Base-by-base conservation (phyloP, 345 rosid genomes). In the Hevea brasiliensis region DNA sequence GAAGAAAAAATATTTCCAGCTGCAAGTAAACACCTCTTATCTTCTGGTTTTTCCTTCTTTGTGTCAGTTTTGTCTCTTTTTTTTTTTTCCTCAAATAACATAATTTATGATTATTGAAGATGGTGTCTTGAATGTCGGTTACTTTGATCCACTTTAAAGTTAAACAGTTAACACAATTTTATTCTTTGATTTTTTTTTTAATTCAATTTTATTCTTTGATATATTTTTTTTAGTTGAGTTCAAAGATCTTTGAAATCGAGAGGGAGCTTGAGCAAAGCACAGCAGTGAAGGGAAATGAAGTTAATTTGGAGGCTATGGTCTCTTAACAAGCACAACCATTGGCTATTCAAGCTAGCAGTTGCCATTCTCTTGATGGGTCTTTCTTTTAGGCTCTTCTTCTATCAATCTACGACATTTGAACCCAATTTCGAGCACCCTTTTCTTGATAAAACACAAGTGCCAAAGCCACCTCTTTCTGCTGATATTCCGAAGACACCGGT, bases 381-480 rank as follows among this genome's bases (percentile, higher is more conserved):
- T 35, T 95, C 87, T 70, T 82, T 88, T 64, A 73, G 85, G 76
- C 81, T 92, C 66, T 77, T 94, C 75, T 79, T 81, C 66, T 76
- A 70, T 53, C 78, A 78, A 26, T 86, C 84, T 12, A 12, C 76
- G 26, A 86, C 71, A 56, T 78, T 84, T 62, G 63, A 77, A 8
- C 77, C 80, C 15, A 76, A 59, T 58, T 73, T 81, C 6, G 84
- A 74, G 13, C 26, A 74, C 67, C 14, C 81, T 37, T 42, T 78
- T 50, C 60, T 50, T n/a, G 83, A 77, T 60, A 68, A 61, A 71
- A 70, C 72, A 32, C 71, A 67, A 26, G 24, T 42, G 18, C 12
- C 50, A 0, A 66, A 50, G 6, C 41, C 61, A n/a, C 58, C 72
- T 40, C 32, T 61, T 60, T 24, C 73, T 12, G 56, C 4, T 26